Evolutionary conservation across 2,329 filamentous ascomycete genomes (phyloP), one percentile per base, ranked within the genome.

Genomic region (Didymella sp.): DNA sequence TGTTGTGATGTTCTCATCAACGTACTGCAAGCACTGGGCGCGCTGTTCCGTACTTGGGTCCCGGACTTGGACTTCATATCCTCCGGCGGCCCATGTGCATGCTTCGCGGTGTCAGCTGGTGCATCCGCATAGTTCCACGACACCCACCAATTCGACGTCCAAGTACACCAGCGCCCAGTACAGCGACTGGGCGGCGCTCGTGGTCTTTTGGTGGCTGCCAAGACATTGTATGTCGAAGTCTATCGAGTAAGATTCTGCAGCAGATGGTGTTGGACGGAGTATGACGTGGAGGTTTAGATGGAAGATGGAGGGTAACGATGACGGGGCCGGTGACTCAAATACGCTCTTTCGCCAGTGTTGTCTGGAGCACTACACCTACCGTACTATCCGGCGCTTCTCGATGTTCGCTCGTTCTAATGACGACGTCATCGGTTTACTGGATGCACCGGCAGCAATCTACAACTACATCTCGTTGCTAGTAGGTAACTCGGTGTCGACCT

Each of bases 61-160:
- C 12, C 76, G 72, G 51, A 83, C 74, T 22, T 71, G 54, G 7
- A 82, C 79, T 19, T 77, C 63, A 59, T 77, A 79, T 2, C 81
- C 81, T 5, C 71, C 75, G 0, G 78, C 71, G 9, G 73, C 74
- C 77, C 77, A 82, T 21, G 54, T 43, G 35, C 54, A 58, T 30
- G 49, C 60, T 45, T 50, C 27, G 21, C 6, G 15, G 11, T 25
- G 28, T 59, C 13, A 59, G 56, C 33, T 2, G 30, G n/a, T 25
- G 24, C 17, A 43, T 5, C 6, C 6, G 15, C 6, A 0, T n/a
- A 4, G 4, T 17, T 24, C 2, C 25, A 11, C 12, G 5, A 7
- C 11, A 35, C 49, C 15, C 51, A 56, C 47, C 58, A 9, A 60
- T 64, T 2, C 63, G 57, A 15, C 61, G 61, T 4, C 63, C 63